phyloP scores from a whole-genome alignment of 2,329 filamentous ascomycete species.

The Aspergillus sp. region DNA sequence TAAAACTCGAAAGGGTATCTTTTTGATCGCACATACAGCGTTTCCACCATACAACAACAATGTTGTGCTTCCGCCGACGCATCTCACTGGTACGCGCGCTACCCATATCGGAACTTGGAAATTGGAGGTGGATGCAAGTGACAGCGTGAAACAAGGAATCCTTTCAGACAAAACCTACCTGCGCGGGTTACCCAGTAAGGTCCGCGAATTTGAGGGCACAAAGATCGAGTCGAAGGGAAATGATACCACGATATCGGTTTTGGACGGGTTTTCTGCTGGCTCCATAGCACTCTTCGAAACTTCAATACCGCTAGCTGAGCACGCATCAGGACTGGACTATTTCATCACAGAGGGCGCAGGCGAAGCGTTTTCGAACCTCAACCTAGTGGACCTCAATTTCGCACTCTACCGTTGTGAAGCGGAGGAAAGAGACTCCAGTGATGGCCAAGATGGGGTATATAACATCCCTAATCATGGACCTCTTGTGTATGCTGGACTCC shows the following conservation, averaged over 20 bases:
- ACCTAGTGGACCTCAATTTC: slow-evolving; percentile 83
- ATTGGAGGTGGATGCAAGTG: slow-evolving; percentile 78
- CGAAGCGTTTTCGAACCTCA: slow-evolving; percentile 71
- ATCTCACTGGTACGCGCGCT: slow-evolving; percentile 78
- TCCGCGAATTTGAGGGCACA: slow-evolving; percentile 71
- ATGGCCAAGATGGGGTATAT: slow-evolving; percentile 82
- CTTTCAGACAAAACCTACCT: slow-evolving; percentile 69
- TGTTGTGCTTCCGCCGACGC: slow-evolving; percentile 73
- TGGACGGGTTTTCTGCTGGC: slow-evolving; percentile 82
- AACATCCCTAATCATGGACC: slow-evolving; percentile 78
- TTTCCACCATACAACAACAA: slow-evolving; percentile 89
- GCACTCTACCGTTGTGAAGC: slow-evolving; percentile 87
- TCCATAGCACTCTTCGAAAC: slow-evolving; percentile 96
- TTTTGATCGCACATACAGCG: slow-evolving; percentile 92
- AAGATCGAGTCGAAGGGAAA: slow-evolving; percentile 68
- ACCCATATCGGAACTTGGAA: slow-evolving; percentile 88
- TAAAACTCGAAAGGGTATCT: slow-evolving; percentile 86
- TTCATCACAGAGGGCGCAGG: slow-evolving; percentile 81
- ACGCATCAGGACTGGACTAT: slow-evolving; percentile 76
- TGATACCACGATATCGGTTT: slow-evolving; percentile 75
- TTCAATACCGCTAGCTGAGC: slow-evolving; percentile 85
- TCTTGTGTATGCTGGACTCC: slow-evolving; percentile 91
- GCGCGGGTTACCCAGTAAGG: slow-evolving; percentile 78
- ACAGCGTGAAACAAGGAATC: slow-evolving; percentile 64
- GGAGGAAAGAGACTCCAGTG: slow-evolving; percentile 78